Evolutionary conservation across 208 protist genomes (phyloP), one percentile per base, ranked within the genome.

Genomic region (Trypanosoma theileri): DNA sequence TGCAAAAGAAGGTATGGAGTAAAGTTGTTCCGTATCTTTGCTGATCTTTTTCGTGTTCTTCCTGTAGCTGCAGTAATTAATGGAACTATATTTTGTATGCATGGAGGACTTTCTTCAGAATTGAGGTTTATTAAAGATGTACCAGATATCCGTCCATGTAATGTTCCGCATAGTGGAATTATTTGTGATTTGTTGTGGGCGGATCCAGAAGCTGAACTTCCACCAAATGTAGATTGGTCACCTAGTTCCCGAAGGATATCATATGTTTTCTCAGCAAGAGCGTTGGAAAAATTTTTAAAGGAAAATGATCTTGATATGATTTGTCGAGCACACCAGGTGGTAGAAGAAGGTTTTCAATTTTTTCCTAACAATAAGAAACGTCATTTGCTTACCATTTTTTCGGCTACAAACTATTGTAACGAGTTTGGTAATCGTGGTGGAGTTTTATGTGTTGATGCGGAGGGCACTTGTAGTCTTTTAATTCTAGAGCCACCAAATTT

Each of bases 381-480:
- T 21, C 92, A 98, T 68, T 88, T 99, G 55, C 97, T 99, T 19
- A 99, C 99, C 0, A 78, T 99, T 10, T 99, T 99, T 79, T 99
- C 95, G 1, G 99, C 99, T 0, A 99, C 99, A 28, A 99, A 99
- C 87, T 99, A 99, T 78, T 99, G 98, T 83, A 98, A 98, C 63
- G 98, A 99, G 75, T 99, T 99, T 81, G 98, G 99, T 64, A 99
- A 99, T 73, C 86, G 97, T n/a, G 99, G 98, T 17, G 98, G 98
- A 7, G 96, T 99, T 80, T 95, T 99, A 87, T 93, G 86, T 56
- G 95, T 99, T 0, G 97, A 99, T 66, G 92, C 98, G 50, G 93
- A 95, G 4, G 81, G 98, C 0, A 97, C 98, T 62, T 99, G 98
- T 69, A 90, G 84, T 56, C 81, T 94, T 73, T 92, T 99, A 59